These are phyloP conservation scores for Grosmannia huntii DNA, from an alignment of 2,329 filamentous ascomycete species.

Conservation along the genomic window DNA sequence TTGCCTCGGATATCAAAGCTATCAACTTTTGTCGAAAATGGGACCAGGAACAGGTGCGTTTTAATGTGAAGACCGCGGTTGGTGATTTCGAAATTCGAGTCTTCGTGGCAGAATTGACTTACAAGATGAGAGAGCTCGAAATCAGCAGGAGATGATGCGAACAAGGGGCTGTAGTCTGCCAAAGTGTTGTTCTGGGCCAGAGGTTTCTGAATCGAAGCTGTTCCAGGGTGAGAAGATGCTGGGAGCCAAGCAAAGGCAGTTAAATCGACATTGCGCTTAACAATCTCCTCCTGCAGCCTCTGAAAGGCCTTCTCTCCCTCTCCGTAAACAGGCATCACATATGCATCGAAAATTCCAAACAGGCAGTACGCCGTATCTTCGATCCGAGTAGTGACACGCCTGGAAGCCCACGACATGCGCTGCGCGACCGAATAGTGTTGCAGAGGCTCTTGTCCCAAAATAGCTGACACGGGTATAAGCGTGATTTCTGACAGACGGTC, in stretches of 20 bases:
- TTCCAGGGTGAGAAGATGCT: not conserved
- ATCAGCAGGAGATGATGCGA: not conserved
- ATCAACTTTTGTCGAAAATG: not conserved
- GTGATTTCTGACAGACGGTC: conserved; percentile 4
- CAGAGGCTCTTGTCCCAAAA: not conserved
- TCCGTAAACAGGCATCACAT: conserved; percentile 11
- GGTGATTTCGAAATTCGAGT: not conserved
- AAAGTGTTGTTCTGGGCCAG: no score
- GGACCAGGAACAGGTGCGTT: not conserved
- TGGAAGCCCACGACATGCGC: conserved; percentile 12
- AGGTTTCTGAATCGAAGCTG: no score
- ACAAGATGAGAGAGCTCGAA: not conserved
- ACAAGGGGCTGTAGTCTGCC: not conserved
- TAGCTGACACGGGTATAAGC: conserved; percentile 2
- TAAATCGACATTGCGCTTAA: conserved; percentile 3
- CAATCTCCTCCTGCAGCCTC: conserved; percentile 11
- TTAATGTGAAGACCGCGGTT: not conserved
- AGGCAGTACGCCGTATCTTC: conserved; percentile 13
- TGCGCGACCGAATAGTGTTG: conserved; percentile 2
- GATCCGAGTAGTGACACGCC: conserved; percentile 7
- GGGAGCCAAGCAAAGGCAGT: conserved; percentile 4
- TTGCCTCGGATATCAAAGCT: no score
- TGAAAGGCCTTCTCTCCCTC: conserved; percentile 11
- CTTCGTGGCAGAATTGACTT: not conserved
- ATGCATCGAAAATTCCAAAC: conserved; percentile 12